Evolutionary conservation across 768 basidiomycete species (phyloP).

Genomic region (Scleroderma citrinum): DNA sequence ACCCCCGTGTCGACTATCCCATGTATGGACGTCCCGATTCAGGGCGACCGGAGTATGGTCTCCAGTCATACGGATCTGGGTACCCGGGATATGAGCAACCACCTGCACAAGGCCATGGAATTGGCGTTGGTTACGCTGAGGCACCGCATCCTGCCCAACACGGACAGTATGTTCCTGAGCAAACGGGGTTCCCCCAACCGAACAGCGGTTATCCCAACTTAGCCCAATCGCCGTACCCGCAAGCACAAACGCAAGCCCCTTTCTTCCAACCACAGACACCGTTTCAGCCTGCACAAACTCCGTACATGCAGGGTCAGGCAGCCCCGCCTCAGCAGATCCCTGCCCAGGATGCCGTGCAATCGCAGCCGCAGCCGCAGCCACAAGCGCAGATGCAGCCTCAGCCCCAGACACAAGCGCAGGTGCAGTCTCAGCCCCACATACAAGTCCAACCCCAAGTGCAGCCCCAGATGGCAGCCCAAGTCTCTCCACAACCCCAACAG

Average conservation of each 20-base stretch:
- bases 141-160: constrained; percentile 16
- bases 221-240: constrained; percentile 21
- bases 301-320: constrained; percentile 3
- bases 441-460: constrained; percentile 24
- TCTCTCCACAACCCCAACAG: constrained; percentile 16
- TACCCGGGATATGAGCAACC: constrained; percentile 38
- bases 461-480: constrained; percentile 17
- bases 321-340: constrained; percentile 2
- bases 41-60: constrained; percentile 27
- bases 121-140: constrained; percentile 23
- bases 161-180: constrained; percentile 10
- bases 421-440: constrained; percentile 17
- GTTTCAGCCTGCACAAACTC: constrained; percentile 6
- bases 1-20: constrained; percentile 15
- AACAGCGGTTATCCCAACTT: constrained; percentile 11
- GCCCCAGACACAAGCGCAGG: not conserved
- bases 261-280: constrained; percentile 1
- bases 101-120: constrained; percentile 26
- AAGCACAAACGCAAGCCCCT: constrained; percentile 1
- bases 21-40: constrained; percentile 29
- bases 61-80: constrained; percentile 42
- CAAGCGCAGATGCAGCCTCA: constrained; percentile 16
- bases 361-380: not conserved
- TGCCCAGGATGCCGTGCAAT: not conserved
- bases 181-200: constrained; percentile 12